Evolutionary conservation across 345 rosid genomes (phyloP).

Genomic region (Cardiospermum halicacabum): DNA sequence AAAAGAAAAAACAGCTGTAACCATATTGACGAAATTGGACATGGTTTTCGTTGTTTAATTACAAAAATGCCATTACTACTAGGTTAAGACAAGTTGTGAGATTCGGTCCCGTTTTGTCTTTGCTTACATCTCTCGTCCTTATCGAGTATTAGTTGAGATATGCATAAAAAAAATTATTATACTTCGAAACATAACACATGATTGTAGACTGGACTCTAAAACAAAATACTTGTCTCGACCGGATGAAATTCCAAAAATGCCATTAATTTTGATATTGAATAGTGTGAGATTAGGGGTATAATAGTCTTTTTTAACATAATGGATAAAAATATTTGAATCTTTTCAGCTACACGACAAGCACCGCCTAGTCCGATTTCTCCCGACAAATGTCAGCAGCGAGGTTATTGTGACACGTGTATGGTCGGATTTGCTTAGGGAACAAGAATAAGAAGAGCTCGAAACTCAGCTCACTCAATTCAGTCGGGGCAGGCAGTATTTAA

Average conservation of each 20-base stretch:
- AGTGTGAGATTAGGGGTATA: background rate
- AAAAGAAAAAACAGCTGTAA: background rate
- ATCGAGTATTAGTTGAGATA: background rate
- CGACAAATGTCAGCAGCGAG: slow-evolving; percentile 42
- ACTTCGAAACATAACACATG: slow-evolving; percentile 3
- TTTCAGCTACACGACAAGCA: slow-evolving; percentile 47
- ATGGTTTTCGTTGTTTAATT: slow-evolving; percentile 3
- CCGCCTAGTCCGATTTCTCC: slow-evolving; percentile 44
- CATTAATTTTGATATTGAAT: background rate
- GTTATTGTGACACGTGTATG: slow-evolving; percentile 39
- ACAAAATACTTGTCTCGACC: background rate
- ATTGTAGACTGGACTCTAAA: background rate
- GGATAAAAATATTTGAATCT: slow-evolving; percentile 5
- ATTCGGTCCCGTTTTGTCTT: slow-evolving; percentile 10
- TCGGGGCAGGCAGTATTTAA: slow-evolving; percentile 9
- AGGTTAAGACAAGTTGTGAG: slow-evolving; percentile 1
- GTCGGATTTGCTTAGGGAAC: slow-evolving; percentile 23
- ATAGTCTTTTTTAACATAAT: slow-evolving; percentile 11
- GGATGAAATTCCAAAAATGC: slow-evolving; percentile 1
- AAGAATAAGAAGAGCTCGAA: background rate
- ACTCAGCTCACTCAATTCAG: too few species aligned
- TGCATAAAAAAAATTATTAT: background rate
- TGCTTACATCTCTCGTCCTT: slow-evolving; percentile 16
- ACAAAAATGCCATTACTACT: slow-evolving; percentile 11
- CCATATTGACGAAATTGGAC: background rate